Percentiles rank a stretch among this genome's conserved stretches.
These are phyloP conservation scores for Imleria badia DNA, from an alignment of 768 basidiomycete genomes.

Conservation along the genomic window DNA sequence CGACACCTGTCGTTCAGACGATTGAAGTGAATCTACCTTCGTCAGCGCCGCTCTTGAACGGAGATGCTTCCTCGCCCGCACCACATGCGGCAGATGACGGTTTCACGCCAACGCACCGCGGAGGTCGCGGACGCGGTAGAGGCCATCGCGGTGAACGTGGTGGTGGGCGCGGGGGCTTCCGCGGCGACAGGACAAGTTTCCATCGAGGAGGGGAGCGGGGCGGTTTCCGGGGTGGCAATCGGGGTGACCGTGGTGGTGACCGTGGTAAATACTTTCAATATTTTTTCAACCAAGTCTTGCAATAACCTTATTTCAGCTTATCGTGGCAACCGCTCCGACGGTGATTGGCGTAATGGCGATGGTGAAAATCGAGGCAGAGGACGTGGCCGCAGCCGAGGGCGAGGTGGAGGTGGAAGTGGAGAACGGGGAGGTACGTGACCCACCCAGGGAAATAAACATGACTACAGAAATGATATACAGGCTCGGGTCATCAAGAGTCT, in stretches of 20 bases:
- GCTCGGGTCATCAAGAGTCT: slow-evolving; percentile 21
- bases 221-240: slow-evolving; percentile 34
- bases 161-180: slow-evolving; percentile 40
- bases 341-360: slow-evolving; percentile 51
- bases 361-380: slow-evolving; percentile 40
- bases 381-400: slow-evolving; percentile 46
- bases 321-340: slow-evolving; percentile 28
- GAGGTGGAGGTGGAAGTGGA: slow-evolving; percentile 38
- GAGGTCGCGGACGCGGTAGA: slow-evolving; percentile 50
- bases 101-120: slow-evolving; percentile 48
- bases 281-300: not conserved
- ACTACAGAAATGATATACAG: slow-evolving; percentile 11
- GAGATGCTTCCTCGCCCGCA: slow-evolving; percentile 22
- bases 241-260: slow-evolving; percentile 33
- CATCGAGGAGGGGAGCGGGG: slow-evolving; percentile 40
- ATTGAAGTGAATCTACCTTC: slow-evolving; percentile 36
- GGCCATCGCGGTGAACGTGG: slow-evolving; percentile 44
- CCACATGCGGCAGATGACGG: slow-evolving; percentile 55
- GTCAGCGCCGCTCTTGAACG: slow-evolving; percentile 18
- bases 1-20: slow-evolving; percentile 49
- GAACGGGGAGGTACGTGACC: slow-evolving; percentile 40
- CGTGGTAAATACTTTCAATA: slow-evolving; percentile 16
- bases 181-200: slow-evolving; percentile 35
- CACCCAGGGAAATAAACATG: not conserved
- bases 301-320: slow-evolving; percentile 9